Evolutionary conservation across 1,284 basidiomycete genomes (phyloP).

Genomic region (Pseudozyma pruni): DNA sequence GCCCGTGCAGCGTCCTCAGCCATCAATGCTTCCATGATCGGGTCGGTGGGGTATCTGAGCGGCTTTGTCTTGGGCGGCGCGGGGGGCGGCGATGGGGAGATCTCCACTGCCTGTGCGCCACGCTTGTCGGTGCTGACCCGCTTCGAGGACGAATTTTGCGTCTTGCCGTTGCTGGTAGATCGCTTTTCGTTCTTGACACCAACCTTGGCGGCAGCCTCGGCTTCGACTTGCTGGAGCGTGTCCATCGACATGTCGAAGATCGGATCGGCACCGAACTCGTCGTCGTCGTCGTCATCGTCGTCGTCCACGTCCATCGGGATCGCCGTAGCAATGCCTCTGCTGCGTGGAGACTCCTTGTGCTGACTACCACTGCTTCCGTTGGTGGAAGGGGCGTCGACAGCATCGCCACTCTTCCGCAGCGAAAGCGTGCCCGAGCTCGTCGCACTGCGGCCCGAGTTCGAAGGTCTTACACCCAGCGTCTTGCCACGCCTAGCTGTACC

Average conservation of each 20-base stretch:
- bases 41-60: constrained; percentile 3
- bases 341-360: constrained; percentile 17
- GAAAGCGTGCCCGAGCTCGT: constrained; percentile 16
- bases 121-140: not conserved
- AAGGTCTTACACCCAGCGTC: constrained; percentile 22
- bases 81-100: constrained; percentile 2
- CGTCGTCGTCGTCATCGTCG: constrained; percentile 31
- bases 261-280: constrained; percentile 22
- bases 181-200: not conserved
- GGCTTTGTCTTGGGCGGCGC: not conserved
- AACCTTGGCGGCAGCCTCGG: constrained; percentile 17
- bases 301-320: not conserved
- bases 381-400: not conserved
- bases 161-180: not conserved
- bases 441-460: constrained; percentile 19
- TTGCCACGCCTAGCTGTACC: constrained; percentile 8
- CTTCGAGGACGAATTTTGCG: constrained; percentile 2
- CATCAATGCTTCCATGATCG: constrained; percentile 14
- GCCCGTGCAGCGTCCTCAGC: constrained; percentile 3
- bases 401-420: constrained; percentile 24
- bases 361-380: not conserved
- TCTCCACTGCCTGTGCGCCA: not conserved
- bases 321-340: constrained; percentile 20
- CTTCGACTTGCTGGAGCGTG: constrained; percentile 15
- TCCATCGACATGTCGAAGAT: constrained; percentile 27